A percentile compares a stretch with the other conserved stretches of the same genome.
phyloP scores from a whole-genome alignment of 345 rosid genomes.

The Isatis tinctoria region DNA sequence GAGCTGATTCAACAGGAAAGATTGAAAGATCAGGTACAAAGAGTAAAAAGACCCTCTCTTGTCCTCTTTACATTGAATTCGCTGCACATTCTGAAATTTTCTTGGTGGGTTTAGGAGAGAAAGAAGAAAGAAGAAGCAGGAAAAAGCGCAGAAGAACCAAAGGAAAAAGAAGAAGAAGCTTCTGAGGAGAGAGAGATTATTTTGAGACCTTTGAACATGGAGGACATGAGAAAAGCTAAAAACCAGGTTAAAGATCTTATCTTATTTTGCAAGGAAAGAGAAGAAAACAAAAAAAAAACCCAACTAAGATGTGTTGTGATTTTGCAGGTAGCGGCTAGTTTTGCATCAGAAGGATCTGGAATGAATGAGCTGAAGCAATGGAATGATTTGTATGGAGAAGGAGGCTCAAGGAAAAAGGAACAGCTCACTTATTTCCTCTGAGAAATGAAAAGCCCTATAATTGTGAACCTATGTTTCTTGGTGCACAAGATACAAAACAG shows the following conservation, averaged over 20 bases:
- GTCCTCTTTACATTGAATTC: neutral
- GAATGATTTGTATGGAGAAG: constrained; percentile 90
- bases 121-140: constrained; percentile 60
- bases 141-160: constrained; percentile 46
- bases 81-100: neutral
- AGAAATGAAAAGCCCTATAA: neutral
- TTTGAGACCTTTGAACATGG: constrained; percentile 79
- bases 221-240: constrained; percentile 90
- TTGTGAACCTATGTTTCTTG: constrained; percentile 9
- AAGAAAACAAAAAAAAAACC: neutral
- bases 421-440: constrained; percentile 84
- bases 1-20: constrained; percentile 84
- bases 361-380: constrained; percentile 86
- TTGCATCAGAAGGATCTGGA: constrained; percentile 70
- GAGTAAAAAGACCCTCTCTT: neutral
- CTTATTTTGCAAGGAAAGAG: neutral
- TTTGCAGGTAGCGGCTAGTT: constrained; percentile 84
- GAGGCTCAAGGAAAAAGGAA: constrained; percentile 88
- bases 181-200: constrained; percentile 52
- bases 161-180: constrained; percentile 37
- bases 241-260: constrained; percentile 56
- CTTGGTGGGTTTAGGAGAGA: constrained; percentile 48
- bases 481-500: constrained; percentile 8
- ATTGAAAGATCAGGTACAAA: constrained; percentile 58
- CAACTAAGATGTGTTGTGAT: neutral